These are phyloP conservation scores for Lolium perenne DNA, from an alignment of 176 grass and related monocot species.

Conservation along the genomic window DNA sequence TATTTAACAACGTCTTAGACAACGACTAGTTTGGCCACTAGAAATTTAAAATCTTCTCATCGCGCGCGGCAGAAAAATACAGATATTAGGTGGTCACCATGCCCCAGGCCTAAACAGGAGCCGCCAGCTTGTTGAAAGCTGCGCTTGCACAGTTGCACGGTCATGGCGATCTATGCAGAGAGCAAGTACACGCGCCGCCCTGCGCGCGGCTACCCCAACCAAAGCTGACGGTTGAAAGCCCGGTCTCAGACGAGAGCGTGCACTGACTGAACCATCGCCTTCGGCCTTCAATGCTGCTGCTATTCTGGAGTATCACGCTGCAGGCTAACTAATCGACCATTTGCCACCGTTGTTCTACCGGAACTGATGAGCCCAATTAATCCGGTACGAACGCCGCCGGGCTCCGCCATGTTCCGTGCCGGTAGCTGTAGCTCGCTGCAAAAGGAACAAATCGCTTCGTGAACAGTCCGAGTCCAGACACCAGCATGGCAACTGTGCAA, in stretches of 20 bases:
- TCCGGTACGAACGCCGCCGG: constrained; percentile 2
- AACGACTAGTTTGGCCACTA: neutral
- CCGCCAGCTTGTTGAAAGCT: constrained; percentile 27
- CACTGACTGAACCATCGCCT: constrained; percentile 23
- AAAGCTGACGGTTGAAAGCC: constrained; percentile 9
- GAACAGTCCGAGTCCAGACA: neutral
- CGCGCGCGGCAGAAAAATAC: neutral
- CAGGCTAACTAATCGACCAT: neutral
- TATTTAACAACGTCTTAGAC: neutral
- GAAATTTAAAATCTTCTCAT: neutral
- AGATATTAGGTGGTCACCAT: neutral
- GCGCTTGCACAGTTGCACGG: neutral
- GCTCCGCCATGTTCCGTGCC: neutral
- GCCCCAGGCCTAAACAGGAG: neutral
- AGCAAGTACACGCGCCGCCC: constrained; percentile 14
- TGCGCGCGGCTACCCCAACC: neutral
- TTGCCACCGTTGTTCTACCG: neutral
- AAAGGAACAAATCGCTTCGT: constrained; percentile 1
- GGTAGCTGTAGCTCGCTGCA: neutral
- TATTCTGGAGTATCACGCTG: neutral
- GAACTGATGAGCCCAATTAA: neutral
- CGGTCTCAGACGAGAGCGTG: neutral
- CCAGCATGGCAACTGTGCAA: neutral
- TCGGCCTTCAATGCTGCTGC: neutral
- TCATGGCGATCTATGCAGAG: neutral